Percentiles rank a stretch among this genome's conserved stretches.
Conservation (phyloP, 2,329 filamentous ascomycete species). For the Colletotrichum camelliae region DNA sequence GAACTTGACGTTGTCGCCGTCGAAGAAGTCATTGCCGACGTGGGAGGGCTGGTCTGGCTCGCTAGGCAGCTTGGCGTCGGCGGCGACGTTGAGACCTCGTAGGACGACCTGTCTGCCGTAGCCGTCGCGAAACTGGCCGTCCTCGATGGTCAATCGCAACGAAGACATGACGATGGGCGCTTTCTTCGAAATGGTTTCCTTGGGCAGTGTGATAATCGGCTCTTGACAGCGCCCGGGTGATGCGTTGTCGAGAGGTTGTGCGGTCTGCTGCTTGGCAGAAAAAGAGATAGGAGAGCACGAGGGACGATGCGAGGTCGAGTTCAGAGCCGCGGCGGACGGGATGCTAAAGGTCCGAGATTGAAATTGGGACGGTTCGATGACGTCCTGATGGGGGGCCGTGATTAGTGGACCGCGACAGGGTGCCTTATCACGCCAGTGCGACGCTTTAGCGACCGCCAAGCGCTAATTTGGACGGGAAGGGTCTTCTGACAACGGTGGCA, state of each 20-base stretch:
- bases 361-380: slow-evolving; percentile 21
- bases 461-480: background rate
- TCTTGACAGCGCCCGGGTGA: background rate
- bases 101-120: slow-evolving; percentile 86
- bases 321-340: slow-evolving; percentile 3
- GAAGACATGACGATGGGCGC: slow-evolving; percentile 65
- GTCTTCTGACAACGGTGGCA: background rate
- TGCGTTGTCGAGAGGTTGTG: background rate
- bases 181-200: background rate
- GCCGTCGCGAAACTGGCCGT: slow-evolving; percentile 81
- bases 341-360: slow-evolving; percentile 17
- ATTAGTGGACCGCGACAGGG: slow-evolving; percentile 11
- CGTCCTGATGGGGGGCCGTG: slow-evolving; percentile 11
- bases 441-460: slow-evolving; percentile 11
- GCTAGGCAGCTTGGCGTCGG: slow-evolving; percentile 88
- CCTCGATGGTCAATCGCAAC: slow-evolving; percentile 82
- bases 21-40: slow-evolving; percentile 80
- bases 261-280: background rate
- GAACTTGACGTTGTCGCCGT: slow-evolving; percentile 91
- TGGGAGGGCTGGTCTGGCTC: slow-evolving; percentile 84
- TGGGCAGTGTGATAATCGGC: background rate
- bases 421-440: slow-evolving; percentile 1
- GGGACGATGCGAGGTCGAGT: background rate
- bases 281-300: slow-evolving; percentile 1
- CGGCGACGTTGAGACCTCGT: slow-evolving; percentile 92